phyloP scores from a whole-genome alignment of 129 eudicot genomes.

The Helichrysum umbraculigerum region DNA sequence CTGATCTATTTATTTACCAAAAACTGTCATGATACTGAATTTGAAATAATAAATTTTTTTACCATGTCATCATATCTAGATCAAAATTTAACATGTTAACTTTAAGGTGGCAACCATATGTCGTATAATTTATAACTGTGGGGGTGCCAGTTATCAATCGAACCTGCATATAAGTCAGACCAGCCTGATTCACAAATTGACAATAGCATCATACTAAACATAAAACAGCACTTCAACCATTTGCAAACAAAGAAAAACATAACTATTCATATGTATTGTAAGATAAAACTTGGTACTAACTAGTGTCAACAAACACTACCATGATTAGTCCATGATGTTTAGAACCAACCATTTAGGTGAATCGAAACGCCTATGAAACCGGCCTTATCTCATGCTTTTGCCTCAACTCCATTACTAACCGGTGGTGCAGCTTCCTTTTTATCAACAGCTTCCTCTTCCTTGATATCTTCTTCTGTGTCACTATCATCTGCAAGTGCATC shows the following conservation, averaged over 20 bases:
- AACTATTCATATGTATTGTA: not conserved
- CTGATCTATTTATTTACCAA: too few relatives aligned
- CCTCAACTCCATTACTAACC: constrained; percentile 30
- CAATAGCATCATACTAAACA: not conserved
- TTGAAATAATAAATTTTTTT: too few relatives aligned
- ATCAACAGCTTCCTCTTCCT: constrained; percentile 25
- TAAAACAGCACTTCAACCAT: not conserved
- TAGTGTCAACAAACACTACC: not conserved
- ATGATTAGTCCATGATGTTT: not conserved
- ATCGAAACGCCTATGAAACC: constrained; percentile 8
- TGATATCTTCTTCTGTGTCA: constrained; percentile 53
- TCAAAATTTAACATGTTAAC: too few relatives aligned
- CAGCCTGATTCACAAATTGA: too few relatives aligned
- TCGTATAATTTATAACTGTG: too few relatives aligned
- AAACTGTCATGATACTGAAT: too few relatives aligned
- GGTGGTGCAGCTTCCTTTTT: constrained; percentile 42
- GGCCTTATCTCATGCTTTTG: constrained; percentile 43
- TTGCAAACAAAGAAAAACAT: not conserved
- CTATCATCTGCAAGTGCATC: constrained; percentile 43
- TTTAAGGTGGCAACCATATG: too few relatives aligned
- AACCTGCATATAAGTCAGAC: too few relatives aligned
- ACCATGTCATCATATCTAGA: too few relatives aligned
- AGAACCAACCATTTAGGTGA: not conserved
- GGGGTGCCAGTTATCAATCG: too few relatives aligned
- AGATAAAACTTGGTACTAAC: constrained; percentile 1